Evolutionary conservation across 1,284 basidiomycete species (phyloP).

Genomic region (Cystobasidiaceae sp.): DNA sequence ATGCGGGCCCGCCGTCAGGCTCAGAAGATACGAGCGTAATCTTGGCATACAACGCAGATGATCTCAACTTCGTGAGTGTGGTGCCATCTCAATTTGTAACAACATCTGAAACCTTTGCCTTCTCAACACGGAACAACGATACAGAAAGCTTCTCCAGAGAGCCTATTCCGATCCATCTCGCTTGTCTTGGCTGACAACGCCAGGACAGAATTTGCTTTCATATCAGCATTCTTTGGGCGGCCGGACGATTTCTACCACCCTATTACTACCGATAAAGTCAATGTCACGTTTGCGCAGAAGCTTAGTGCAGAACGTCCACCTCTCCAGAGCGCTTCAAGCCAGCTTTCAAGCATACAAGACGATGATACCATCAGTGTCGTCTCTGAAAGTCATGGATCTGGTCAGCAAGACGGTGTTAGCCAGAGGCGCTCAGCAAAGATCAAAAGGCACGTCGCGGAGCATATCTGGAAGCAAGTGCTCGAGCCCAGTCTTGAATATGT

Average conservation of each 20-base stretch:
- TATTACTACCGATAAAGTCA: conserved; percentile 13
- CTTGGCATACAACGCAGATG: conserved; percentile 77
- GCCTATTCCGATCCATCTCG: conserved; percentile 68
- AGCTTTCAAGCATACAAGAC: conserved; percentile 20
- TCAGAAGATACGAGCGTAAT: conserved; percentile 65
- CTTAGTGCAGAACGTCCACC: conserved; percentile 6
- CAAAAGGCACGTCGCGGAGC: conserved; percentile 49
- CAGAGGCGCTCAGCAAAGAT: conserved; percentile 55
- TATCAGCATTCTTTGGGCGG: conserved; percentile 67
- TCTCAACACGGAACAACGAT: too few species aligned
- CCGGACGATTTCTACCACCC: conserved; percentile 33
- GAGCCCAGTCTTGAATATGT: conserved; percentile 80
- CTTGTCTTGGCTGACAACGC: conserved; percentile 90
- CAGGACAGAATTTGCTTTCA: conserved; percentile 80
- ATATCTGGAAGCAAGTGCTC: conserved; percentile 81
- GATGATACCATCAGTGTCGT: conserved; percentile 13
- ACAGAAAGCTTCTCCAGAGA: conserved; percentile 77
- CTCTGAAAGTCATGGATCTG: conserved; percentile 8
- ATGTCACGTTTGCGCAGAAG: conserved; percentile 25
- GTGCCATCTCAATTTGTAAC: too few species aligned
- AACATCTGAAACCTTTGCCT: too few species aligned
- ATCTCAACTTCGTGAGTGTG: conserved; percentile 66
- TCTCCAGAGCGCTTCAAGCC: conserved; percentile 9
- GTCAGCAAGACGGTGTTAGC: not conserved
- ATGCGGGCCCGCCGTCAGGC: not conserved